Base-by-base conservation (phyloP, 2,329 filamentous ascomycete species). In the Aureobasidium sp. region DNA sequence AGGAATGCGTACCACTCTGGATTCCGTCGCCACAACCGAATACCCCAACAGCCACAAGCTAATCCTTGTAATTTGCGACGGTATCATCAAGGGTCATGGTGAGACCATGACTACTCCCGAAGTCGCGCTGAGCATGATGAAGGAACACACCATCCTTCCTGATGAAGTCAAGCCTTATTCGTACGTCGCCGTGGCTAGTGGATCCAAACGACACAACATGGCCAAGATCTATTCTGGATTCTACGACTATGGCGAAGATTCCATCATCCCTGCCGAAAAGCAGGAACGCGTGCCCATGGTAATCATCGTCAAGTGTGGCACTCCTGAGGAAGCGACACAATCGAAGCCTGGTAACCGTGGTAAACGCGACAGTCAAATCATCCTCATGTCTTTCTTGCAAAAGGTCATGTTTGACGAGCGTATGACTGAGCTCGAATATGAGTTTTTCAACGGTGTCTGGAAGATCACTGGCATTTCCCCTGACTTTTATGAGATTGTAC, bases 371-470 rank as follows among this genome's bases (percentile, higher is more conserved):
- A 96, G 91, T 79, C 94, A 99, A 75, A 97, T 99, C 71, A 94
- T 99, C 68, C 82, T 99, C 67, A 99, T 99, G 94, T 97, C 92
- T 5, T 99, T 99, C 82, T 79, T 99, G 68, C 94, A 99, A 73
- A 99, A 99, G 79, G 94, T 99, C 72, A 99, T 99, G 94, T 99
- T 99, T 70, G 94, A 99, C 73, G 95, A 99, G 77, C 89, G 94
- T 65, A 99, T 99, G 94, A 99, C 95, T 19, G 93, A 99, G 75
- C 87, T 99, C 58, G 94, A 99, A 75, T 99, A 91, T 71, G 94
- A 99, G 73, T 97, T 99, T 90, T 99, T 99, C 81, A 99, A 97
- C 73, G 94, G 94, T 60, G 82, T 99, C 66, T 99, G 93, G 92
- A 96, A 96, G 75, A 90, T 99, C 48, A 99, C 94, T 19, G 95